Conservation (phyloP, 306 rosid species). For the Hippophae rhamnoides region DNA sequence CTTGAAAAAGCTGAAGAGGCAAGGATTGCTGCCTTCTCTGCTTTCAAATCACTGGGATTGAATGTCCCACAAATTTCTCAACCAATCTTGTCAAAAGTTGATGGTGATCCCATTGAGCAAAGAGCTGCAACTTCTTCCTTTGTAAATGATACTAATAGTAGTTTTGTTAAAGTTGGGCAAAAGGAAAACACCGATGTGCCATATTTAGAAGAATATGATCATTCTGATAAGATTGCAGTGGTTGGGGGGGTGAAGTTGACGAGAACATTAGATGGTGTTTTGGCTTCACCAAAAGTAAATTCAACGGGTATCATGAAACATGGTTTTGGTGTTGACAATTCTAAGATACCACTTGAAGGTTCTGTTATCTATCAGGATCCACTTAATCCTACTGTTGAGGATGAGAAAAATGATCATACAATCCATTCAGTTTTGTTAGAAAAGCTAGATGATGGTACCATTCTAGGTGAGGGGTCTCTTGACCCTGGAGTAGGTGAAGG, state of each 20-base stretch:
- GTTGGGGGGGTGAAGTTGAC: constrained; percentile 24
- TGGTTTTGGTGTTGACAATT: constrained; percentile 26
- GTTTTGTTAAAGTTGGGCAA: constrained; percentile 27
- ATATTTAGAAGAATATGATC: constrained; percentile 19
- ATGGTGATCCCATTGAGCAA: constrained; percentile 34
- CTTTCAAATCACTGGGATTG: constrained; percentile 80
- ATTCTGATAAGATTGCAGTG: constrained; percentile 27
- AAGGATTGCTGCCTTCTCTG: constrained; percentile 75
- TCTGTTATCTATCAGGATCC: constrained; percentile 28
- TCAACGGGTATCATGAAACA: constrained; percentile 18
- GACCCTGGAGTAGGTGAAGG: constrained; percentile 29
- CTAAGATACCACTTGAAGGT: constrained; percentile 28
- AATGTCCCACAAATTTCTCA: constrained; percentile 62
- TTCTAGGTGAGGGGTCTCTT: constrained; percentile 14
- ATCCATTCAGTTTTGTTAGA: constrained; percentile 19
- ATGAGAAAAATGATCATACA: constrained; percentile 23
- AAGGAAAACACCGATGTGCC: constrained; percentile 17
- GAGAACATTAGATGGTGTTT: constrained; percentile 23
- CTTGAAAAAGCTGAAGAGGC: constrained; percentile 98
- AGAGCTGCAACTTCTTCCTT: constrained; percentile 41
- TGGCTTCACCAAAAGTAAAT: constrained; percentile 34
- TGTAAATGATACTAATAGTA: constrained; percentile 41
- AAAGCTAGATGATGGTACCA: constrained; percentile 30
- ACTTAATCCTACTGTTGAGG: constrained; percentile 21
- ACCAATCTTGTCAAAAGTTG: constrained; percentile 30